Evolutionary conservation across 768 basidiomycete species (phyloP).

Genomic region (Boletus subparvulus): DNA sequence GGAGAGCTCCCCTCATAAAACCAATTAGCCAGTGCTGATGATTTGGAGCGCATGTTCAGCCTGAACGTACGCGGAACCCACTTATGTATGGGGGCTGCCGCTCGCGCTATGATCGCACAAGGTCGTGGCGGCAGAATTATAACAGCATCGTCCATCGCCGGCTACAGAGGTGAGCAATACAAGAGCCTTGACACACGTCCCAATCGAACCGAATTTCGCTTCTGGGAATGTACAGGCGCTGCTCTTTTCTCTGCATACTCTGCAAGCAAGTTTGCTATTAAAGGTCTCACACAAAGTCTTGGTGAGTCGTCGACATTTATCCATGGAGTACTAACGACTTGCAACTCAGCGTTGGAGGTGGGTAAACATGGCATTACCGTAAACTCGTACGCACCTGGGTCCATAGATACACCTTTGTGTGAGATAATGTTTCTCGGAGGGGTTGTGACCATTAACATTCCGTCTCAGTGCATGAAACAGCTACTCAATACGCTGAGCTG

Average conservation of each 20-base stretch:
- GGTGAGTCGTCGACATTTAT: not conserved
- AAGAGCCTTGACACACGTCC: too few species aligned
- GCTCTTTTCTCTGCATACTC: conserved; percentile 22
- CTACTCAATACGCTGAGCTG: not conserved
- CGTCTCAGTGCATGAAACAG: not conserved
- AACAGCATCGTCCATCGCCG: conserved; percentile 9
- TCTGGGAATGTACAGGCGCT: conserved; percentile 17
- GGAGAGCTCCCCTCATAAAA: not conserved
- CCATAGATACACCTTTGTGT: conserved; percentile 8
- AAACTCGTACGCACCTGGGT: conserved; percentile 24
- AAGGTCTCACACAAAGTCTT: conserved; percentile 36
- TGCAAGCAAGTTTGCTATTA: conserved; percentile 38
- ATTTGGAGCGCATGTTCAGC: conserved; percentile 33
- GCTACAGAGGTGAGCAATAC: not conserved
- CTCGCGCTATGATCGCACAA: conserved; percentile 43
- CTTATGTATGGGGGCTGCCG: conserved; percentile 44
- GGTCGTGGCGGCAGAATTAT: conserved; percentile 45
- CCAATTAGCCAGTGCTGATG: not conserved
- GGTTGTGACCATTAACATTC: not conserved
- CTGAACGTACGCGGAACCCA: conserved; percentile 40
- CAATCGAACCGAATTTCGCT: not conserved
- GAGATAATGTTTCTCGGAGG: not conserved
- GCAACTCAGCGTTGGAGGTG: conserved; percentile 5
- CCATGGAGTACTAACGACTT: not conserved
- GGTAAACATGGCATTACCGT: conserved; percentile 22